Evolutionary conservation across 805 yeast species (phyloP).

Genomic region (Schwanniomyces polymorphus): DNA sequence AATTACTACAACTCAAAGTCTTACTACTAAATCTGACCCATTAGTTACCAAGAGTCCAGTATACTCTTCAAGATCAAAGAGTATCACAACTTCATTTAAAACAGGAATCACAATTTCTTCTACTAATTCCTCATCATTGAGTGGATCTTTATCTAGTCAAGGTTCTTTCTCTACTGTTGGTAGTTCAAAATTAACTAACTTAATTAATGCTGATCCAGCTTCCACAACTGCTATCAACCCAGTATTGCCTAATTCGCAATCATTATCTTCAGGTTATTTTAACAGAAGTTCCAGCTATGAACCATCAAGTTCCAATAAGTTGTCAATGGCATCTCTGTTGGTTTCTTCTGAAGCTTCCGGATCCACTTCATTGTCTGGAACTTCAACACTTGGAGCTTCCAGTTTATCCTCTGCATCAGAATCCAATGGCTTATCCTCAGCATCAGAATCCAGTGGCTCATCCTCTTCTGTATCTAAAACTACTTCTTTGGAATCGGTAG

Average conservation of each 20-base stretch:
- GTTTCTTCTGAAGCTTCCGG: neutral
- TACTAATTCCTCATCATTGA: neutral
- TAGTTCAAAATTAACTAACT: neutral
- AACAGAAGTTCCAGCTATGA: neutral
- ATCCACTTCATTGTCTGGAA: neutral
- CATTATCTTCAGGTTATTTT: neutral
- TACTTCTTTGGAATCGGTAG: too few relatives aligned
- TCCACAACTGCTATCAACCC: too few relatives aligned
- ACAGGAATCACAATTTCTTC: neutral
- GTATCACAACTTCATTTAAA: neutral
- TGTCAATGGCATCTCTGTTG: neutral
- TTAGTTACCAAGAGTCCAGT: constrained; percentile 25
- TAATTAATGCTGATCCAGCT: neutral
- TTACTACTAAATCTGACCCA: constrained; percentile 27
- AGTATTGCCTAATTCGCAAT: too few relatives aligned
- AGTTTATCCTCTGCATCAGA: neutral
- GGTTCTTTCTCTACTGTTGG: neutral
- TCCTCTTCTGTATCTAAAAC: too few relatives aligned
- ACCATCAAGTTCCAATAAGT: neutral
- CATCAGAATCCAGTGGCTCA: too few relatives aligned
- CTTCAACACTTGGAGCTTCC: constrained; percentile 4
- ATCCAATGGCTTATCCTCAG: too few relatives aligned
- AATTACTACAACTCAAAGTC: constrained; percentile 16
- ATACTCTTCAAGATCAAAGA: neutral
- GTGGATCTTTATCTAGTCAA: too few relatives aligned